Evolutionary conservation across 139 green algal species (phyloP), one percentile per base, ranked within the genome.

Genomic region (Chlorella sp.): DNA sequence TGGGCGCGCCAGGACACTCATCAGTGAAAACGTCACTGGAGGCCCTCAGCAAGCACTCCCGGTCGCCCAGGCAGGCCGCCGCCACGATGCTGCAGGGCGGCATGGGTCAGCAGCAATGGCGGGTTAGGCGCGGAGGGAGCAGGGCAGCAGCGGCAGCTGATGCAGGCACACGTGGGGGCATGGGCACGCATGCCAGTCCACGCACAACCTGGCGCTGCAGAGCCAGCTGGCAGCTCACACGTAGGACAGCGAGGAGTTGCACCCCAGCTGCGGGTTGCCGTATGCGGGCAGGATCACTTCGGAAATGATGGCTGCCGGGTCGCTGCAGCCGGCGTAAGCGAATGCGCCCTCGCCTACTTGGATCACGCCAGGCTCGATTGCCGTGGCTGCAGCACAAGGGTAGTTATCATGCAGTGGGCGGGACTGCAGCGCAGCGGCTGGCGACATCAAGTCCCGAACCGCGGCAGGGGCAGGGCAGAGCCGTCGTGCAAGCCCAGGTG

Each of bases 81-180:
- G 77, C 77, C 56, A 83, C 77, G 11, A 83, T 73, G 0, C 77
- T 83, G 77, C 77, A 40, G 48, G 20, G 17, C 3, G 46, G 65
- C 2, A n/a, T 24, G 34, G 54, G 14, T 34, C 65, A 41, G 65
- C n/a, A 44, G n/a, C n/a, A n/a, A n/a, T n/a, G n/a, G n/a, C n/a
- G n/a, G n/a, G n/a, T n/a, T n/a, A n/a, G n/a, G n/a, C n/a, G n/a
- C n/a, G n/a, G n/a, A n/a, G n/a, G n/a, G n/a, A n/a, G n/a, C 8
- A 75, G 2, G 2, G 16, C 68, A 51, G 16, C 68, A 54, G 46
- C 46, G 46, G 11, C 46, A 54, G 46, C 46, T 7, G 46, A 54
- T 54, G 46, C 46, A 54, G 46, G 7, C 46, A 11, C 8, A 54
- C 8, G 46, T 11, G 11, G 46, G 8, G 7, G 46, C 46, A 54